These are phyloP conservation scores for Lotmaria passim DNA, from an alignment of 208 protist genomes.

Conservation along the genomic window DNA sequence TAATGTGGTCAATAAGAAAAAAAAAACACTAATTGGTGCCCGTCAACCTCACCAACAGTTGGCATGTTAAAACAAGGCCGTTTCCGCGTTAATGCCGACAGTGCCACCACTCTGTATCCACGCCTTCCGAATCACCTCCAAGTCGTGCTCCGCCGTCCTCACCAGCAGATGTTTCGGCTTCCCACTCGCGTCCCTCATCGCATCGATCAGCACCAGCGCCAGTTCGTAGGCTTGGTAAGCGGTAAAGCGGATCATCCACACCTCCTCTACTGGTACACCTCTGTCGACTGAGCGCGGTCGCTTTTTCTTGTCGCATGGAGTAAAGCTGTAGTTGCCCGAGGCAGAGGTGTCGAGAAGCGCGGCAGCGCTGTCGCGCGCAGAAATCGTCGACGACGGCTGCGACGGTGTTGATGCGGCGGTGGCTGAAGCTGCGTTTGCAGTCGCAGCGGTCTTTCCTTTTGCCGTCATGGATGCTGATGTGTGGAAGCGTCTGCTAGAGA, in stretches of 20 bases:
- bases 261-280: neutral
- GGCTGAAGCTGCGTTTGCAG: neutral
- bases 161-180: neutral
- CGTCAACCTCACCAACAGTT: too few species aligned
- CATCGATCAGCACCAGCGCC: neutral
- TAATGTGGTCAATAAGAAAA: neutral
- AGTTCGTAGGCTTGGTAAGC: constrained; percentile 12
- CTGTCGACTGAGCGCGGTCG: neutral
- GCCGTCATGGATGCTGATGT: neutral
- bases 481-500: neutral
- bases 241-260: constrained; percentile 18
- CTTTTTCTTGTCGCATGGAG: neutral
- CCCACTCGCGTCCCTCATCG: neutral
- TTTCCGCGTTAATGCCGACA: neutral
- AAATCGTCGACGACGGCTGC: neutral
- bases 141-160: neutral
- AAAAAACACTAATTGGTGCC: too few species aligned
- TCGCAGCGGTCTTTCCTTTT: too few species aligned
- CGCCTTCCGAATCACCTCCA: neutral
- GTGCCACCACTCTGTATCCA: neutral
- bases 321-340: neutral
- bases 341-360: neutral
- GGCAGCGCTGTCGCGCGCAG: neutral
- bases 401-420: neutral
- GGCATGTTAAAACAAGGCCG: neutral